These are phyloP conservation scores for Planoprotostelium fungivorum DNA, from an alignment of 78 protist genomes.

Conservation along the genomic window DNA sequence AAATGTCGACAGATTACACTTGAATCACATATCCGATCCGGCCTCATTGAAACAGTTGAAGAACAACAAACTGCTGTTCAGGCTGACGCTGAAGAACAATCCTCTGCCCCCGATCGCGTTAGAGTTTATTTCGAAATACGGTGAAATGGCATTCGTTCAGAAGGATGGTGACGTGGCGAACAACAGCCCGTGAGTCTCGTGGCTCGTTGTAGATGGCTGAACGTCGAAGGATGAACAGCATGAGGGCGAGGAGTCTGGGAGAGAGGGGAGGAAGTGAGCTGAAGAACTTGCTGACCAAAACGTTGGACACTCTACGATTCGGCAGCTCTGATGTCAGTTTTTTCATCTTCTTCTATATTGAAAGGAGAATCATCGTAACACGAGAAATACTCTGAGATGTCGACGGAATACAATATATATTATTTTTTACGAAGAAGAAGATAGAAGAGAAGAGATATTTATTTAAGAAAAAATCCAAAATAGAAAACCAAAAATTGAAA, in stretches of 20 bases:
- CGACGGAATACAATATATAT: background rate
- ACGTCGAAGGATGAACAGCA: too few relatives aligned
- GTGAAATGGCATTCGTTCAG: background rate
- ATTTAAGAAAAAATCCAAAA: too few relatives aligned
- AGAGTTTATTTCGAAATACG: background rate
- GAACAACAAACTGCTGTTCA: background rate
- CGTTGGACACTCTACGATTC: background rate
- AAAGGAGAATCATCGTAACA: too few relatives aligned
- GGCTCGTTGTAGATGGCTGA: too few relatives aligned
- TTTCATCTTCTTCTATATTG: too few relatives aligned
- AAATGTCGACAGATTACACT: background rate
- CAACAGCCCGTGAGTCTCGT: too few relatives aligned
- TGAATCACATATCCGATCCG: background rate
- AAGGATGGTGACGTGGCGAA: background rate
- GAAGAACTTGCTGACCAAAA: background rate
- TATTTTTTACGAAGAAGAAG: background rate
- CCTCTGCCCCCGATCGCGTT: background rate
- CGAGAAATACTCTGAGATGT: background rate
- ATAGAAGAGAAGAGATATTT: background rate
- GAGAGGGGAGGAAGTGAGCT: background rate
- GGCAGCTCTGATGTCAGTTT: background rate
- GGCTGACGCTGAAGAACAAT: background rate
- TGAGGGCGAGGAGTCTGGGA: background rate
- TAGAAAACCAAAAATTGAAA: background rate
- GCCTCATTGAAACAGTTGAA: background rate